Evolutionary conservation across 805 yeast genomes (phyloP), one percentile per base, ranked within the genome.

Genomic region (Wickerhamiella dianesei): DNA sequence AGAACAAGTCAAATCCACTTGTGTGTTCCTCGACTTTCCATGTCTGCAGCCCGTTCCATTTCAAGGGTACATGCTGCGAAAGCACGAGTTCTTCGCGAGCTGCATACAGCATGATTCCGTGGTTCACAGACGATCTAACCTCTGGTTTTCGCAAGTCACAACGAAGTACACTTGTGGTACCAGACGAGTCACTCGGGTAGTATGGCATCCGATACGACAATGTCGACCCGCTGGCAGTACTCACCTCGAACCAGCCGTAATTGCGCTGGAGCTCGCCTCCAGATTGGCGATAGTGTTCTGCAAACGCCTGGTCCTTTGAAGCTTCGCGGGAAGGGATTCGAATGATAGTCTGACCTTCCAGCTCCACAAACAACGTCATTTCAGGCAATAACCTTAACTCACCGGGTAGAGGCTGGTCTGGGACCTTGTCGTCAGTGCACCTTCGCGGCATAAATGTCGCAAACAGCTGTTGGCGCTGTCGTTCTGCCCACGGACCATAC

Each of bases 401-500:
- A 0, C 88, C 89, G 0, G 78, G 67, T 1, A 48, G 44, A 3
- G 74, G 62, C 2, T 63, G 62, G 3, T 67, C 65, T 3, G 60
- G 59, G 0, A 77, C 73, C 9, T 56, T 55, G 2, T 77, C 64
- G 55, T 86, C 84, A 42, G 79, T 64, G 35, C 56, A 52, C 14
- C 42, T 41, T 4, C 49, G 60, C 0, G 98, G 98, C 47, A 81
- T 76, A 20, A 92, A 65, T 64, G 79, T 65, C 14, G 68, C 64
- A 48, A 80, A 87, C 8, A 88, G 56, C 1, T 78, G 73, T 2
- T 69, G 70, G 16, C 95, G 62, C 61, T 92, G 94, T 35, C 89
- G 76, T 49, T 92, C 94, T 0, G 96, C 83, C 96, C 96, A 89
- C 0, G 98, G 95, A 0, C 98, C 98, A 59, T 85, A 88, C 54